phyloP scores from a whole-genome alignment of 345 rosid genomes.

The Sapria himalayana region DNA sequence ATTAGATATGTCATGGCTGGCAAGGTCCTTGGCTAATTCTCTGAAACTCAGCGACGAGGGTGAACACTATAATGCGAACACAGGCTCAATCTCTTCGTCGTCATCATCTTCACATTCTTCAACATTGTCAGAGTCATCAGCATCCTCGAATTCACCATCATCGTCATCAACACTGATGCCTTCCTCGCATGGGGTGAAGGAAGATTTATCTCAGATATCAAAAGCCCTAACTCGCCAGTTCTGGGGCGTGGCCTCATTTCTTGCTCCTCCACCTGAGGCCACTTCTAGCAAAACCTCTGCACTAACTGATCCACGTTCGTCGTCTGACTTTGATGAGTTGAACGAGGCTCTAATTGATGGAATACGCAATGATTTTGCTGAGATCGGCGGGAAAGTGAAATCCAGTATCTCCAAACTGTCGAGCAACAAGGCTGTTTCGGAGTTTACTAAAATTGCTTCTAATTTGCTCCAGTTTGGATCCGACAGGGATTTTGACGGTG shows the following conservation, averaged over 20 bases:
- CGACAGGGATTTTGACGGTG: constrained; percentile 21
- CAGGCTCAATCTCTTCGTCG: neutral
- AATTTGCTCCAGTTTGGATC: constrained; percentile 34
- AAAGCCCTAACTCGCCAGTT: constrained; percentile 56
- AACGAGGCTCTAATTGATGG: constrained; percentile 29
- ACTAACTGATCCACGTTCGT: neutral
- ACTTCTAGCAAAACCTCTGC: no score
- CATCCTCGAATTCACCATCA: constrained; percentile 7
- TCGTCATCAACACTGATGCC: constrained; percentile 10
- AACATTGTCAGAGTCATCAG: neutral
- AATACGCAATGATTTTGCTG: constrained; percentile 54
- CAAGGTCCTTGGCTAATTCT: constrained; percentile 44
- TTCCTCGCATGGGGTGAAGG: constrained; percentile 53
- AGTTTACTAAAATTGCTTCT: constrained; percentile 41
- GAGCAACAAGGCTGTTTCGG: constrained; percentile 38
- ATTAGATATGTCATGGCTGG: constrained; percentile 48
- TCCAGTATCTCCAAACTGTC: constrained; percentile 46
- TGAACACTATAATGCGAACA: constrained; percentile 4
- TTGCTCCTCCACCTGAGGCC: constrained; percentile 45
- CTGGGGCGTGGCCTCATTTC: constrained; percentile 89
- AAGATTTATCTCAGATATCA: constrained; percentile 63
- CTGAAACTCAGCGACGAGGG: constrained; percentile 29
- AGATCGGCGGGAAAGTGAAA: constrained; percentile 38
- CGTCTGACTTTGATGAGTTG: constrained; percentile 12
- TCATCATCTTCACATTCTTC: constrained; percentile 10